phyloP scores from a whole-genome alignment of 257 asterid genomes.

The Solanum pinnatisectum region DNA sequence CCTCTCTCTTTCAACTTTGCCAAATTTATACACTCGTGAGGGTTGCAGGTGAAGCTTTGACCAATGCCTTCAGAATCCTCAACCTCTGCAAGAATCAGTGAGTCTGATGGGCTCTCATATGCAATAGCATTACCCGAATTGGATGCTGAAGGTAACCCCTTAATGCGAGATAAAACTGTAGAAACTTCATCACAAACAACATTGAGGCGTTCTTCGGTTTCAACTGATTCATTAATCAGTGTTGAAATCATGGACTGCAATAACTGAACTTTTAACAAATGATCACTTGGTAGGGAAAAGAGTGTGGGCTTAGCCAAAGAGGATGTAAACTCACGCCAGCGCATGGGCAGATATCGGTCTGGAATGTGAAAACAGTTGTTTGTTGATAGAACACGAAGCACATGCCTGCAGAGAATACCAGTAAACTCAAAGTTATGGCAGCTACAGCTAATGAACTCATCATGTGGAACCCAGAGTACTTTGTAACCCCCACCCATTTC shows the following conservation, averaged over 20 bases:
- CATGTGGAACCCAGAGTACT: constrained; percentile 83
- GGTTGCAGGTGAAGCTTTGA: constrained; percentile 23
- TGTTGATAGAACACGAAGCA: constrained; percentile 84
- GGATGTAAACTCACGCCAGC: constrained; percentile 67
- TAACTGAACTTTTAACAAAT: constrained; percentile 53
- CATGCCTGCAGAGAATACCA: constrained; percentile 87
- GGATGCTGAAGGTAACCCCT: constrained; percentile 51
- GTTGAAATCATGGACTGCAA: constrained; percentile 71
- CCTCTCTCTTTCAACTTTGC: constrained; percentile 32
- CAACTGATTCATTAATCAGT: constrained; percentile 64
- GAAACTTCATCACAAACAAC: constrained; percentile 71
- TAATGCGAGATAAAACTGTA: constrained; percentile 49
- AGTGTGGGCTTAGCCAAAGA: constrained; percentile 29
- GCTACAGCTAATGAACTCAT: constrained; percentile 80
- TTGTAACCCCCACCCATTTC: constrained; percentile 83
- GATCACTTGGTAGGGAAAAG: constrained; percentile 35
- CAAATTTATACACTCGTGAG: constrained; percentile 13
- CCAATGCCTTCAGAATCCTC: constrained; percentile 47
- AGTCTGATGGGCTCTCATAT: constrained; percentile 40
- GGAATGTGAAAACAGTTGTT: constrained; percentile 96
- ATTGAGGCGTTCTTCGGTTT: constrained; percentile 67
- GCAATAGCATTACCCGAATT: constrained; percentile 19
- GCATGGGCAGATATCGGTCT: constrained; percentile 55
- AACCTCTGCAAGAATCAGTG: constrained; percentile 36
- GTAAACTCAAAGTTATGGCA: constrained; percentile 93